These are phyloP conservation scores for Termitomyces sp. DNA, from an alignment of 768 basidiomycete genomes.

Conservation along the genomic window DNA sequence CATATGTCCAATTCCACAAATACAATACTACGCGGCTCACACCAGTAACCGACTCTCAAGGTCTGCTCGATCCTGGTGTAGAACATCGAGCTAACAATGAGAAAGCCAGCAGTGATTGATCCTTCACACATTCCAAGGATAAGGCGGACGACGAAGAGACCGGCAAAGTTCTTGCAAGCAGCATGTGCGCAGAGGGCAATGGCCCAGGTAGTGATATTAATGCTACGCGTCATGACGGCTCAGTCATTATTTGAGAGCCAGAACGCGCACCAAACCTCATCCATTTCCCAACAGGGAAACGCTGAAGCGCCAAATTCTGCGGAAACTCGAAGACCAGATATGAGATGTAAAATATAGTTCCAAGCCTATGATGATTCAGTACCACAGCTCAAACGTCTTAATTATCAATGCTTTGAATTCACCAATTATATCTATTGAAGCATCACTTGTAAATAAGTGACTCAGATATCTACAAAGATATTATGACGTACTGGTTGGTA, in stretches of 20 bases:
- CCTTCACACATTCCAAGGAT: slow-evolving; percentile 72
- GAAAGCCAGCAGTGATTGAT: slow-evolving; percentile 65
- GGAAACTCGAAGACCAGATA: slow-evolving; percentile 71
- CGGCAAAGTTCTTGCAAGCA: slow-evolving; percentile 65
- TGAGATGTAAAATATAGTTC: slow-evolving; percentile 69
- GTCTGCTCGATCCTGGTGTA: slow-evolving; percentile 72
- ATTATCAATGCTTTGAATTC: neutral
- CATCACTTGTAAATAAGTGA: neutral
- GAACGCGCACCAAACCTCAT: slow-evolving; percentile 47
- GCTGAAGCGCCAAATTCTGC: slow-evolving; percentile 65
- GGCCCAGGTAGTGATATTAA: slow-evolving; percentile 66
- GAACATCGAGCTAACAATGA: slow-evolving; percentile 77
- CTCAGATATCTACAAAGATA: neutral
- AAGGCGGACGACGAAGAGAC: slow-evolving; percentile 55
- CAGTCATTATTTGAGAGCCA: neutral
- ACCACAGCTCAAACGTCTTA: neutral
- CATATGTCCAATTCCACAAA: neutral
- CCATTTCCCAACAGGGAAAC: slow-evolving; percentile 76
- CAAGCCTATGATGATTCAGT: slow-evolving; percentile 43
- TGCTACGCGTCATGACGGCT: slow-evolving; percentile 22
- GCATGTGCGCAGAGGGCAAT: slow-evolving; percentile 56
- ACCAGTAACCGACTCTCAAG: slow-evolving; percentile 68
- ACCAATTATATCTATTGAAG: slow-evolving; percentile 55
- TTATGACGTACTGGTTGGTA: slow-evolving; percentile 49
- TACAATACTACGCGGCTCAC: slow-evolving; percentile 33